Base-by-base conservation (phyloP, 2,329 filamentous ascomycete genomes). In the Curvularia verruculosa region DNA sequence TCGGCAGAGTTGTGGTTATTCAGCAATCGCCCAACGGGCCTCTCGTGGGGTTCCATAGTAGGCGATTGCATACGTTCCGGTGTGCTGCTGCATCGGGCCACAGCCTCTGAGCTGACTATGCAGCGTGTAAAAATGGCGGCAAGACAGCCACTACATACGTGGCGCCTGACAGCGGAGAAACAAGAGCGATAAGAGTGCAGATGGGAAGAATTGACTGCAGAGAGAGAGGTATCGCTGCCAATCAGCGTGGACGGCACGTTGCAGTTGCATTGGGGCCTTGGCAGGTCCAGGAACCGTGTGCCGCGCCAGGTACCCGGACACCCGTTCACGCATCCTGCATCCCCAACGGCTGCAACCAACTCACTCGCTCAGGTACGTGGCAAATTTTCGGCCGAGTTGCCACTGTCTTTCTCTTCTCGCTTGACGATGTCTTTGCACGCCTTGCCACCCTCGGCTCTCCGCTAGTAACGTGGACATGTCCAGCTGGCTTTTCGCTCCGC, bases 301-400 rank as follows among this genome's bases (percentile, higher is more conserved):
- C 31, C 46, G 46, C 46, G 46, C 46, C 46, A 49, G 46, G 46
- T 49, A 49, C 46, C 46, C 46, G 46, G 46, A 39, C 29, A 37
- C 45, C 12, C 46, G 46, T 49, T 49, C 46, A 39, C 46, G 46
- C 46, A 49, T 48, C 45, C 45, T 48, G 45, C 45, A 36, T 31
- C 31, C 31, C 31, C 46, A 49, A 48, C 45, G 45, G 45, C 45
- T 24, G 29, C 31, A 23, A 13, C 18, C 26, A 31, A 26, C 15
- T 29, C 43, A 19, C 31, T 31, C 43, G 18, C 21, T 37, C 46
- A 49, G 46, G 46, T 49, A 49, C 46, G 46, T 49, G 46, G 46
- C 46, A 39, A 49, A 37, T 39, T 37, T 37, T 26, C 23, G 31
- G 21, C 46, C 29, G 44, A 46, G 18, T 49, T 15, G n/a, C 43